A percentile compares a stretch with the other conserved stretches of the same genome.
Conservation (phyloP, 1,284 basidiomycete genomes). For the Cutaneotrichosporon daszewskae region DNA sequence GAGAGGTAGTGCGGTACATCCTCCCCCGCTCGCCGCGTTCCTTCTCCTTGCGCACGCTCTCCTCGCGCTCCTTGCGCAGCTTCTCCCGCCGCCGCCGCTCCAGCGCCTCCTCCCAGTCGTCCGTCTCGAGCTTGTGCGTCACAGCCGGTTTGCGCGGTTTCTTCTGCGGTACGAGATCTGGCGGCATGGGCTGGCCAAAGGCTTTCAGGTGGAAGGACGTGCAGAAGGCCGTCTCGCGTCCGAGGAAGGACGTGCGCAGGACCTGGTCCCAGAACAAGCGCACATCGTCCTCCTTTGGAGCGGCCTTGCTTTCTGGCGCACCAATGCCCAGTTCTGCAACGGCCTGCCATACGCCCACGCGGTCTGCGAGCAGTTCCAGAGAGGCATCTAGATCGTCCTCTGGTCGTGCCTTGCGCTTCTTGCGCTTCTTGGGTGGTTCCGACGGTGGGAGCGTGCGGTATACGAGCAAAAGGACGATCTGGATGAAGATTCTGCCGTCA, state of each 20-base stretch:
- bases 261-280: constrained; percentile 25
- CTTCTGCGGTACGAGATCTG: constrained; percentile 25
- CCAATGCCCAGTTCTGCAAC: constrained; percentile 35
- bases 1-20: background rate
- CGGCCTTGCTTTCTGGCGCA: background rate
- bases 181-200: constrained; percentile 31
- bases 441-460: constrained; percentile 9
- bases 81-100: too few species aligned
- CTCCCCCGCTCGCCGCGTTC: too few species aligned
- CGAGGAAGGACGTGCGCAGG: constrained; percentile 21
- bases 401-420: constrained; percentile 5
- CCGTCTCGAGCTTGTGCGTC: constrained; percentile 16
- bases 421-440: constrained; percentile 8
- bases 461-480: constrained; percentile 30
- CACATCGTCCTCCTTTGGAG: constrained; percentile 1
- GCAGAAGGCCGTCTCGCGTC: constrained; percentile 21
- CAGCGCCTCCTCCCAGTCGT: background rate
- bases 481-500: constrained; percentile 30
- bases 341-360: constrained; percentile 40
- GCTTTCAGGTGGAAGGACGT: constrained; percentile 34
- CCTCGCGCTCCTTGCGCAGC: too few species aligned
- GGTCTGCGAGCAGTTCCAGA: constrained; percentile 35
- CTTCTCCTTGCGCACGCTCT: too few species aligned
- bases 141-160: constrained; percentile 36
- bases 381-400: constrained; percentile 24